Percentiles rank a stretch among this genome's conserved stretches.
phyloP scores from a whole-genome alignment of 331 rosid genomes.

The Telfairia occidentalis region DNA sequence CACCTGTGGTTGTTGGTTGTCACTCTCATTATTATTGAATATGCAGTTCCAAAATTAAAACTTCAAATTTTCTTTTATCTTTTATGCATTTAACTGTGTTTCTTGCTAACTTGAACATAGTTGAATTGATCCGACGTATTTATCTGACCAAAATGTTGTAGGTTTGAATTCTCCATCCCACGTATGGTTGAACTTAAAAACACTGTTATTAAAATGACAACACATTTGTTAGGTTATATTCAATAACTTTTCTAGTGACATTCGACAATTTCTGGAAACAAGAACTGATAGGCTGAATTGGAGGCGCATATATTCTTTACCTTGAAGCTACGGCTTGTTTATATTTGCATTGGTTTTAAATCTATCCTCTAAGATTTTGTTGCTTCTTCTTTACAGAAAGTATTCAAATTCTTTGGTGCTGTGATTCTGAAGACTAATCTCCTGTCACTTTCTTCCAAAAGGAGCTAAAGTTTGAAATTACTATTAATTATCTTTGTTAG shows the following conservation, averaged over 20 bases:
- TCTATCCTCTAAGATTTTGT: not conserved
- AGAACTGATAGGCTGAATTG: not conserved
- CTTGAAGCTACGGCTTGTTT: not conserved
- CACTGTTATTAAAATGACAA: no score
- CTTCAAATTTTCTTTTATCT: no score
- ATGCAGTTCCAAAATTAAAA: no score
- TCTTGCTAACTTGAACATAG: no score
- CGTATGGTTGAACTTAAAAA: no score
- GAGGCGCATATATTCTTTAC: not conserved
- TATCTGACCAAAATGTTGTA: no score
- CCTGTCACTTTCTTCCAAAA: not conserved
- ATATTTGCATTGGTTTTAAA: not conserved
- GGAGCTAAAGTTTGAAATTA: not conserved
- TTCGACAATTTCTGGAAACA: not conserved
- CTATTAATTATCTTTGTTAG: not conserved
- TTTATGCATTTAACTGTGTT: no score
- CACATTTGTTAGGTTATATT: not conserved
- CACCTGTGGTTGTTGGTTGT: no score
- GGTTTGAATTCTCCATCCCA: no score
- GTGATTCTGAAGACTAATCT: constrained; percentile 1
- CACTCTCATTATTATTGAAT: no score
- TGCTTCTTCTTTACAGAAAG: constrained; percentile 1
- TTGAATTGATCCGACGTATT: no score
- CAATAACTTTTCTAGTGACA: not conserved
- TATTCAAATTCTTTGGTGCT: not conserved